Base-by-base conservation (phyloP, 345 rosid genomes). In the Bruguiera parviflora region DNA sequence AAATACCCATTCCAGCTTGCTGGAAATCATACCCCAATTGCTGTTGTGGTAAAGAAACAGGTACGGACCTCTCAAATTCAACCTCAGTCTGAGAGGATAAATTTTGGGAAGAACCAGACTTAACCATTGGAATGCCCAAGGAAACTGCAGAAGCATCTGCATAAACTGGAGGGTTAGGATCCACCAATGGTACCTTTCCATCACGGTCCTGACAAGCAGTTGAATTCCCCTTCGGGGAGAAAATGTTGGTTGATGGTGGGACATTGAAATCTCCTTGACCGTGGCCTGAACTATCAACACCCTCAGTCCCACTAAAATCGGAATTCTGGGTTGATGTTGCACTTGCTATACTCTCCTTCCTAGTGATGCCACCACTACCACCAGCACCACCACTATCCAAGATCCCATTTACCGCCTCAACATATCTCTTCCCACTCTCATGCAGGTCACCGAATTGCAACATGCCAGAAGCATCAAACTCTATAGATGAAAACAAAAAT, bases 391-490 rank as follows among this genome's bases (percentile, higher is more conserved):
- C 29, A 56, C 16, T 56, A 43, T 84, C 85, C 43, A 29, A 43
- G 53, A 85, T 63, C 69, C 87, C 86, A 68, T 89, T 89, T 66
- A 89, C 88, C 2, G 96, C 92, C 66, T 87, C 96, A 75, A 87
- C 80, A 77, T 87, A 89, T 72, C 75, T 77, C 67, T 83, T 90
- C 66, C 88, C 92, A 71, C 76, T 68, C 51, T 84, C 88, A 66
- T 80, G 77, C 70, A 79, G 63, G 70, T 89, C 88, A 47, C 79
- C 87, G 71, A 78, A 83, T 47, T 85, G 89, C 58, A 78, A 67
- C 66, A 72, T 52, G 53, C 88, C 80, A 29, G 86, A 74, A 61
- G 77, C 57, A 75, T 87, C 90, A 32, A 78, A 72, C 74, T 87
- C 88, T 1, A 77, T 77, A 35, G 84, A 75, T 0, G 85, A 80